Evolutionary conservation across 2,329 filamentous ascomycete species (phyloP).

Genomic region (Rugonectria rugulosa): DNA sequence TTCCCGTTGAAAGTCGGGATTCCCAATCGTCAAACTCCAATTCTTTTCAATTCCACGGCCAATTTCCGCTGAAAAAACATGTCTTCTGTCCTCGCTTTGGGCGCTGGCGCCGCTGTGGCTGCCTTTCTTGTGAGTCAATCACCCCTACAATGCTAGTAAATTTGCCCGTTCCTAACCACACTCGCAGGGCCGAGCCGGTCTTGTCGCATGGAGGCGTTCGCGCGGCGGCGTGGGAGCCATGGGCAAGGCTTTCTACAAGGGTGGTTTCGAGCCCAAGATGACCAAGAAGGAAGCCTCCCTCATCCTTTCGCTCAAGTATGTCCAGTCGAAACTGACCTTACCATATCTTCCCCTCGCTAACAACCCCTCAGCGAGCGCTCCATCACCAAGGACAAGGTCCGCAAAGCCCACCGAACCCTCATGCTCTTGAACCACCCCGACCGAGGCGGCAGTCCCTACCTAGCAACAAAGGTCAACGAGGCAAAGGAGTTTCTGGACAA

Average conservation of each 20-base stretch:
- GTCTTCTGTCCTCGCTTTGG: slow-evolving; percentile 55
- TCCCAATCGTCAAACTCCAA: slow-evolving; percentile 18
- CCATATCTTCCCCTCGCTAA: neutral
- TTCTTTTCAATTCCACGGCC: slow-evolving; percentile 15
- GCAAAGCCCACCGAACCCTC: slow-evolving; percentile 92
- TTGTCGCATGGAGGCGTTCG: slow-evolving; percentile 86
- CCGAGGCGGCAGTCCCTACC: slow-evolving; percentile 93
- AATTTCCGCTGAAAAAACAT: slow-evolving; percentile 37
- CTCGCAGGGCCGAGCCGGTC: slow-evolving; percentile 83
- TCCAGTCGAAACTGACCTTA: neutral
- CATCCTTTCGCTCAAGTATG: slow-evolving; percentile 88
- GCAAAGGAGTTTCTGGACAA: slow-evolving; percentile 97
- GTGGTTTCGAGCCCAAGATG: slow-evolving; percentile 97
- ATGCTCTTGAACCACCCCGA: slow-evolving; percentile 99
- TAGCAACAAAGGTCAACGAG: slow-evolving; percentile 98
- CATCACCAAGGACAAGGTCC: slow-evolving; percentile 89
- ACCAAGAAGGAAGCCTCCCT: slow-evolving; percentile 88
- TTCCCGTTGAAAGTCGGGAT: slow-evolving; percentile 28
- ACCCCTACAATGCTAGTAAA: neutral
- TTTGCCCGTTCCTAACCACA: slow-evolving; percentile 18
- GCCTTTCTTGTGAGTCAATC: slow-evolving; percentile 56
- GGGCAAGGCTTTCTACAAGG: slow-evolving; percentile 96
- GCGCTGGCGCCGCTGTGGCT: slow-evolving; percentile 58
- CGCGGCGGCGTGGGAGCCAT: slow-evolving; percentile 79
- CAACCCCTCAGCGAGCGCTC: slow-evolving; percentile 73